Percentiles rank a stretch among this genome's conserved stretches.
phyloP scores from a whole-genome alignment of 352 stramenopile genomes.

The Phytophthora brassicae region DNA sequence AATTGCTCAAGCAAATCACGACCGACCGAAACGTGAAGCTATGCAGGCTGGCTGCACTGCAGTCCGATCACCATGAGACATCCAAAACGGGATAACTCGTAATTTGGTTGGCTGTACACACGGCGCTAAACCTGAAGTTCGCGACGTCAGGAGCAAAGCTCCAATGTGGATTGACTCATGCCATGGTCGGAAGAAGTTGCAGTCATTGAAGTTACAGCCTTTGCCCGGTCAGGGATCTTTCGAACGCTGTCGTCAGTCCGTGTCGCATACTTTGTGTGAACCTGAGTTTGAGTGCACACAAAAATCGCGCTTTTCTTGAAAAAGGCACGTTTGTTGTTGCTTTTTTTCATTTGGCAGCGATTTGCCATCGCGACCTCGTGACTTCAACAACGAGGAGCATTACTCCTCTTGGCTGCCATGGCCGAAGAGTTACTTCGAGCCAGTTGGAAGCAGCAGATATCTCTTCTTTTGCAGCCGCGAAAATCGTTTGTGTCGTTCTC shows the following conservation, averaged over 20 bases:
- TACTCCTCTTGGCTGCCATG: conserved; percentile 16
- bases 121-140: not conserved
- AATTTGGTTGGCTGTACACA: conserved; percentile 12
- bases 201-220: not conserved
- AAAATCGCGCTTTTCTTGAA: conserved; percentile 4
- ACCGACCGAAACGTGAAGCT: not conserved
- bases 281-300: conserved; percentile 13
- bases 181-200: not conserved
- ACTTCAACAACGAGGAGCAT: conserved; percentile 13
- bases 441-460: conserved; percentile 17
- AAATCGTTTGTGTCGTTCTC: conserved; percentile 13
- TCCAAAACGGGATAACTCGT: not conserved
- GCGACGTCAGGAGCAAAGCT: too few relatives aligned
- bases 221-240: conserved; percentile 2
- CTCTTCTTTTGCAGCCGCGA: conserved; percentile 12
- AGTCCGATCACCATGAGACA: conserved; percentile 13
- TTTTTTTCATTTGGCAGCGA: conserved; percentile 8
- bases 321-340: conserved; percentile 18
- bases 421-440: conserved; percentile 14
- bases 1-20: conserved; percentile 15
- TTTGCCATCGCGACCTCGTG: conserved; percentile 1
- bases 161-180: too few relatives aligned
- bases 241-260: conserved; percentile 18
- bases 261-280: conserved; percentile 26
- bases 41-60: too few relatives aligned